Evolutionary conservation across 129 eudicot genomes (phyloP).

Genomic region (Flaveria bidentis): DNA sequence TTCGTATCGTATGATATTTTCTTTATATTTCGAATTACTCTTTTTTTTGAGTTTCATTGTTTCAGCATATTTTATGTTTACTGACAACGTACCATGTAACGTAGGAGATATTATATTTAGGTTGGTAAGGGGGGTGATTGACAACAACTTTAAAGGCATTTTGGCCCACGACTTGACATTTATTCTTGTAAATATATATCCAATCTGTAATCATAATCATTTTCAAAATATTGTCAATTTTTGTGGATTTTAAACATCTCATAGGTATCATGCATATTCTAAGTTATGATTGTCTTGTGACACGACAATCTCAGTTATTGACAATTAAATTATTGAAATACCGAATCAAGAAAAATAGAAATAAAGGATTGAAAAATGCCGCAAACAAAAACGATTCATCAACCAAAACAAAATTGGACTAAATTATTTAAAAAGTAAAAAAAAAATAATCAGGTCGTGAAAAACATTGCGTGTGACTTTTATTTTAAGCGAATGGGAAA

Average conservation of each 20-base stretch:
- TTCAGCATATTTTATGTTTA: not conserved
- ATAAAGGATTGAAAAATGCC: too few relatives aligned
- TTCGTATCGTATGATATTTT: too few relatives aligned
- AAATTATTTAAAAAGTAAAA: too few relatives aligned
- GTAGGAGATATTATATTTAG: not conserved
- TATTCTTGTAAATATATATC: not conserved
- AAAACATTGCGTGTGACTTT: too few relatives aligned
- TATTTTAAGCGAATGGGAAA: too few relatives aligned
- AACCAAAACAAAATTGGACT: too few relatives aligned
- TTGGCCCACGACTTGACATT: slow-evolving; percentile 4
- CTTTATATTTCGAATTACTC: too few relatives aligned
- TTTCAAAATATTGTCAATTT: not conserved
- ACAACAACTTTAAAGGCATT: slow-evolving; percentile 1
- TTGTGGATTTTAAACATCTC: slow-evolving; percentile 3
- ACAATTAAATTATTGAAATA: too few relatives aligned
- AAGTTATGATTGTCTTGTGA: not conserved
- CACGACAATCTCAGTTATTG: not conserved
- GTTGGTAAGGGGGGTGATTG: slow-evolving; percentile 24
- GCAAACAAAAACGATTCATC: too few relatives aligned
- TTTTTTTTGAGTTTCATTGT: too few relatives aligned
- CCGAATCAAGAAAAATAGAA: too few relatives aligned
- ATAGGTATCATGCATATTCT: slow-evolving; percentile 8
- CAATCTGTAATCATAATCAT: slow-evolving; percentile 20
- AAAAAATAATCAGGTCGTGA: too few relatives aligned
- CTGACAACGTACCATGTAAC: not conserved